phyloP scores from a whole-genome alignment of 2,329 filamentous ascomycete species.

The Dothidotthia symphoricarpi region DNA sequence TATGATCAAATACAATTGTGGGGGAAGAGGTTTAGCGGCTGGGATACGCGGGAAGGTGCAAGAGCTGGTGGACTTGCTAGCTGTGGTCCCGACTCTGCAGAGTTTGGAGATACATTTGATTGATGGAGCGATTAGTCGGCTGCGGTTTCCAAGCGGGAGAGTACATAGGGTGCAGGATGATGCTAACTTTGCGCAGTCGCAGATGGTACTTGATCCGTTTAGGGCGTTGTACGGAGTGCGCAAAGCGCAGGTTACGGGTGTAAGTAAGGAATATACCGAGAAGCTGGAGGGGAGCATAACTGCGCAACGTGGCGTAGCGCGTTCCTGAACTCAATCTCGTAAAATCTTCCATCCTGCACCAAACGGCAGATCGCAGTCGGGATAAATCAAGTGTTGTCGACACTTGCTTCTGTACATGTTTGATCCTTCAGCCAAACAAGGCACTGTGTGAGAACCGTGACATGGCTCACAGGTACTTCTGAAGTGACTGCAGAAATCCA shows the following conservation, averaged over 20 bases:
- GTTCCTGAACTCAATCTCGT: slow-evolving; percentile 10
- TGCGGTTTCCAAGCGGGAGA: slow-evolving; percentile 30
- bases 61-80: slow-evolving; percentile 43
- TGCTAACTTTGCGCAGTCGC: slow-evolving; percentile 37
- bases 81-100: slow-evolving; percentile 20
- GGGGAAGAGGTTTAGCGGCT: slow-evolving; percentile 45
- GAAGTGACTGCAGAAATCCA: too few relatives aligned
- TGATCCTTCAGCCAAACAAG: too few relatives aligned
- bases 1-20: slow-evolving; percentile 54
- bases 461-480: too few relatives aligned
- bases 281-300: slow-evolving; percentile 37
- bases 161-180: slow-evolving; percentile 38
- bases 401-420: too few relatives aligned
- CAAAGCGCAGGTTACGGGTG: slow-evolving; percentile 40
- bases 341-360: too few relatives aligned
- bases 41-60: slow-evolving; percentile 45
- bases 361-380: too few relatives aligned
- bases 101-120: slow-evolving; percentile 34
- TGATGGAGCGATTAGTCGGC: slow-evolving; percentile 28
- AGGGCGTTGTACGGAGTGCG: slow-evolving; percentile 38
- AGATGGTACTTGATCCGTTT: slow-evolving; percentile 47
- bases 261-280: slow-evolving; percentile 40
- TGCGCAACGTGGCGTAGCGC: slow-evolving; percentile 15
- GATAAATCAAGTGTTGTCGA: too few relatives aligned
- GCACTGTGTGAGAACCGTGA: too few relatives aligned